These are phyloP conservation scores for Coniella lustricola DNA, from an alignment of 2,329 filamentous ascomycete genomes.

Conservation along the genomic window DNA sequence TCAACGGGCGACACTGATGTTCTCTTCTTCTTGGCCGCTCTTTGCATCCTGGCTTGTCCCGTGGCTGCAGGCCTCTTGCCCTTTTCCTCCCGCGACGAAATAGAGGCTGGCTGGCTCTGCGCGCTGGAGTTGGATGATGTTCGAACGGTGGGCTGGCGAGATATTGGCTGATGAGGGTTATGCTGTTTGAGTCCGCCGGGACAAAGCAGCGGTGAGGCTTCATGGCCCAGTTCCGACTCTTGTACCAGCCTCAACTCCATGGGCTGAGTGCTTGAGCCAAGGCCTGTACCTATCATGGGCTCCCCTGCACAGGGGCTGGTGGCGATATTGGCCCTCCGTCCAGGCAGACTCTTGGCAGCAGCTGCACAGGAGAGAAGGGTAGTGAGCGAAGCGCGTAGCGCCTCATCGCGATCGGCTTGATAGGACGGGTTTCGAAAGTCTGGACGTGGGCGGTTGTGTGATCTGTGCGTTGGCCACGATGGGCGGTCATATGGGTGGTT, in stretches of 20 bases:
- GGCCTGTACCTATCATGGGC: constrained; percentile 27
- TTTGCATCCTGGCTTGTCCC: constrained; percentile 28
- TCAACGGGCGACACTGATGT: constrained; percentile 31
- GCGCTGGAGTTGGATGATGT: constrained; percentile 26
- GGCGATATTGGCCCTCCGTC: constrained; percentile 40
- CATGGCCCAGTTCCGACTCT: constrained; percentile 51
- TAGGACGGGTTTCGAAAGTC: constrained; percentile 68
- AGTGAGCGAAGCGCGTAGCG: constrained; percentile 84
- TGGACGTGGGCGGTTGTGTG: constrained; percentile 40
- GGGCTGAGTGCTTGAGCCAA: constrained; percentile 43
- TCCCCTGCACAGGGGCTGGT: constrained; percentile 28
- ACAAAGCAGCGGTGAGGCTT: constrained; percentile 18
- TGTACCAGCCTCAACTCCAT: constrained; percentile 54
- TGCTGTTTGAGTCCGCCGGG: constrained; percentile 19
- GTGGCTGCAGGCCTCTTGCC: constrained; percentile 39
- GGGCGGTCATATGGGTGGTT: constrained; percentile 29
- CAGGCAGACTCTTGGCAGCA: constrained; percentile 75
- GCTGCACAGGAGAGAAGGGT: constrained; percentile 93
- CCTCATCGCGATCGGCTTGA: constrained; percentile 87
- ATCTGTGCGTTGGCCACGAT: constrained; percentile 37
- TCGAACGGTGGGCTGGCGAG: constrained; percentile 11
- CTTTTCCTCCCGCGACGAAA: constrained; percentile 33
- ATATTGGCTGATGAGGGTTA: constrained; percentile 6
- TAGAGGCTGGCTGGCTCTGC: constrained; percentile 22
- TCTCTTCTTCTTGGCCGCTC: constrained; percentile 55